Evolutionary conservation across 306 rosid species (phyloP).

Genomic region (Abrus pulchellus): DNA sequence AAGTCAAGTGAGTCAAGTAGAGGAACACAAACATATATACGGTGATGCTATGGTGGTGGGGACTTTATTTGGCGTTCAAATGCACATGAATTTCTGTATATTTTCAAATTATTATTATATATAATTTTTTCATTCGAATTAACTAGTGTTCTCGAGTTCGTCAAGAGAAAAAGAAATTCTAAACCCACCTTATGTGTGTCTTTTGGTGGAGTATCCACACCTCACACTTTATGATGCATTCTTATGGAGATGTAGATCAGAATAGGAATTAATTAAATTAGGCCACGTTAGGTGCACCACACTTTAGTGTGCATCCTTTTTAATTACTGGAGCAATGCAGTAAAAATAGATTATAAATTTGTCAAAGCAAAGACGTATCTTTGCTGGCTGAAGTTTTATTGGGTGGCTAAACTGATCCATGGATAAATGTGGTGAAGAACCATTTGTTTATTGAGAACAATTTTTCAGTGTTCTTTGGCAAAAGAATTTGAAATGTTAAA

Average conservation of each 20-base stretch:
- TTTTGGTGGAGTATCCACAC: no score
- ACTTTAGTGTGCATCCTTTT: not conserved
- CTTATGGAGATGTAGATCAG: not conserved
- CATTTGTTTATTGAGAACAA: not conserved
- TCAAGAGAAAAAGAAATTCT: no score
- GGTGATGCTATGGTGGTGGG: no score
- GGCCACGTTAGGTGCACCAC: not conserved
- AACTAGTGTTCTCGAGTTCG: no score
- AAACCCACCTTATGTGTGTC: no score
- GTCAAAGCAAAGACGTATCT: not conserved
- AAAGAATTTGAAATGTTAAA: not conserved
- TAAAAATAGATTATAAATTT: not conserved
- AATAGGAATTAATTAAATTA: not conserved
- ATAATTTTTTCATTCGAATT: no score
- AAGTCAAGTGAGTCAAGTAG: not conserved
- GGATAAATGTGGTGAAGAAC: not conserved
- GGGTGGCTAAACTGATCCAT: not conserved
- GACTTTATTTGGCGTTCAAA: no score
- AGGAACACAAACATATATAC: no score
- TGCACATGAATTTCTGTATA: no score
- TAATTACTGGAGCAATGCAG: not conserved
- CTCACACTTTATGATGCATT: not conserved
- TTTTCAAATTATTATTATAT: no score
- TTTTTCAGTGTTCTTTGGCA: not conserved
- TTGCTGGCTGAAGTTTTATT: not conserved